A percentile compares a stretch with the other conserved stretches of the same genome.
Conservation (phyloP, 2,329 filamentous ascomycete genomes). For the Davidsoniella neocaledoniae region DNA sequence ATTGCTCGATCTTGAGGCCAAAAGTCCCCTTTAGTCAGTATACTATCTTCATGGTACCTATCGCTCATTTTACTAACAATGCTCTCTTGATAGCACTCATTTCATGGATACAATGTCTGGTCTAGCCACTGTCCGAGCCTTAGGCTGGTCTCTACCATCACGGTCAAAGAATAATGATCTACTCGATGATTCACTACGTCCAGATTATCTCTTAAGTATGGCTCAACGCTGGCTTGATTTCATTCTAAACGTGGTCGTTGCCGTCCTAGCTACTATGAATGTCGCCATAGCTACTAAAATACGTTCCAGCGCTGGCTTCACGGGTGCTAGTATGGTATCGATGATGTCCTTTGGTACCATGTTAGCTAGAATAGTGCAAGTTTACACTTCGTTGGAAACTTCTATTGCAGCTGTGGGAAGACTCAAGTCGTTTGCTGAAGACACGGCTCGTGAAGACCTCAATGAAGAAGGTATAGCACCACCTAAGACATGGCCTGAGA, state of each 20-base stretch:
- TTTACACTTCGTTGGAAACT: constrained; percentile 20
- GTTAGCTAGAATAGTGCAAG: constrained; percentile 18
- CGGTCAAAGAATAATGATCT: constrained; percentile 28
- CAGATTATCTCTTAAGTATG: constrained; percentile 38
- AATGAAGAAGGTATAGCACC: constrained; percentile 13
- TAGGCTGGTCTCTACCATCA: constrained; percentile 32
- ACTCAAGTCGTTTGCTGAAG: constrained; percentile 18
- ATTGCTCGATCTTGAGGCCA: constrained; percentile 43
- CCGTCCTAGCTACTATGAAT: constrained; percentile 30
- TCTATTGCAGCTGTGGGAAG: constrained; percentile 18
- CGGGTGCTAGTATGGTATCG: constrained; percentile 23
- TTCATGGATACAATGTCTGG: constrained; percentile 41
- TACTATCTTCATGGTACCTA: too few relatives aligned
- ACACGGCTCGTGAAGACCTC: constrained; percentile 15
- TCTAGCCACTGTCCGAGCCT: constrained; percentile 37
- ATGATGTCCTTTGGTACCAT: constrained; percentile 22
- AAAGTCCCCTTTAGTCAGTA: constrained; percentile 37
- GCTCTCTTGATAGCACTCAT: constrained; percentile 22
- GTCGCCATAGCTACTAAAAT: constrained; percentile 27
- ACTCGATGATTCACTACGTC: constrained; percentile 37
- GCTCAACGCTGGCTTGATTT: constrained; percentile 42
- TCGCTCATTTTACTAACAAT: not conserved
- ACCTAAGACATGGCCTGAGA: constrained; percentile 18
- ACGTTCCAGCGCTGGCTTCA: constrained; percentile 21
- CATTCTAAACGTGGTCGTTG: constrained; percentile 33